A percentile compares a stretch with the other conserved stretches of the same genome.
Evolutionary conservation across 768 basidiomycete species (phyloP).

Genomic region (Gymnopilus junonius): DNA sequence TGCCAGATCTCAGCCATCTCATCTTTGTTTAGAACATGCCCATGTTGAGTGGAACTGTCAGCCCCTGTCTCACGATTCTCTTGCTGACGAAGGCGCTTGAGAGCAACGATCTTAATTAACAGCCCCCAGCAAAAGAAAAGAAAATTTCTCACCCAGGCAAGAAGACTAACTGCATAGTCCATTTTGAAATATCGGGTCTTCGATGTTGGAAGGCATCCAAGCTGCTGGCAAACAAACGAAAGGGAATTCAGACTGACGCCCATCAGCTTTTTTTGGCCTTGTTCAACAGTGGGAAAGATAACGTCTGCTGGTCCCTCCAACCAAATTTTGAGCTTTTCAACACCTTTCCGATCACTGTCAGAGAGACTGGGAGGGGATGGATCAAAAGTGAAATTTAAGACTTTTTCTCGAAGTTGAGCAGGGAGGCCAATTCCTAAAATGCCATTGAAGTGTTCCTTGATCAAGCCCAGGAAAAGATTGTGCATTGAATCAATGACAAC

Average conservation of each 20-base stretch:
- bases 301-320: background rate
- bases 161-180: background rate
- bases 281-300: background rate
- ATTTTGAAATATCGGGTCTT: background rate
- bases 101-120: background rate
- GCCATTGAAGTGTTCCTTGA: slow-evolving; percentile 15
- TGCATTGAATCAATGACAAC: slow-evolving; percentile 45
- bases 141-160: background rate
- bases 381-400: background rate
- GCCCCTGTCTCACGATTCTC: background rate
- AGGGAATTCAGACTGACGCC: background rate
- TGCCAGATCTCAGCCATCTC: slow-evolving; percentile 22
- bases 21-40: background rate
- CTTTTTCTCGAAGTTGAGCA: background rate
- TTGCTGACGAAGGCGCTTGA: background rate
- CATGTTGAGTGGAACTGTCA: background rate
- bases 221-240: background rate
- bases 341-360: background rate
- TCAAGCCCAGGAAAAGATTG: slow-evolving; percentile 24
- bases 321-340: background rate
- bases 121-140: background rate
- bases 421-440: background rate
- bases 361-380: too few relatives aligned
- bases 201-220: background rate
- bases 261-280: background rate